A percentile compares a stretch with the other conserved stretches of the same genome.
These are phyloP conservation scores for Coriolopsis trogii DNA, from an alignment of 1,284 basidiomycete species.

Conservation along the genomic window DNA sequence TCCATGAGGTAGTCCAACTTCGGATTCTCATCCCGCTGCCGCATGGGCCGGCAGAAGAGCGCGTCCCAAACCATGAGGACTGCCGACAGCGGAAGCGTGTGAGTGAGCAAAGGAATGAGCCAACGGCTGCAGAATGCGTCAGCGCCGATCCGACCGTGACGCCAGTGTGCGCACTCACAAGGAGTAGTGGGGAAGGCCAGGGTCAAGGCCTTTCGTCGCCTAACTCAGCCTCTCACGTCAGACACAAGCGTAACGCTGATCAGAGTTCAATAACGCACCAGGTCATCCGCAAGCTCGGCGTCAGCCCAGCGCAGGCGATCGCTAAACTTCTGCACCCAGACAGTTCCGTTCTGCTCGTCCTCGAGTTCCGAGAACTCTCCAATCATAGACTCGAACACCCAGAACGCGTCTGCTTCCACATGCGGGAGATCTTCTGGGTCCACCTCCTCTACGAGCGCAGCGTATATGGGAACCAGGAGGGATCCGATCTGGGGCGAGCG, in stretches of 20 bases:
- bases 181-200: slow-evolving; percentile 76
- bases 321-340: slow-evolving; percentile 68
- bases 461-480: slow-evolving; percentile 69
- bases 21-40: slow-evolving; percentile 55
- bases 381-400: slow-evolving; percentile 75
- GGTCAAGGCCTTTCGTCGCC: slow-evolving; percentile 68
- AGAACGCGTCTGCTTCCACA: slow-evolving; percentile 79
- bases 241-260: no score
- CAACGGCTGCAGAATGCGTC: slow-evolving; percentile 55
- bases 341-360: slow-evolving; percentile 59
- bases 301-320: slow-evolving; percentile 69
- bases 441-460: slow-evolving; percentile 60
- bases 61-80: slow-evolving; percentile 72
- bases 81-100: slow-evolving; percentile 65
- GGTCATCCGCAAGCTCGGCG: slow-evolving; percentile 56
- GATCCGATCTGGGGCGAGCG: slow-evolving; percentile 68
- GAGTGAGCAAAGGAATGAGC: slow-evolving; percentile 73
- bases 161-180: slow-evolving; percentile 54
- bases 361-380: slow-evolving; percentile 73
- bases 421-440: slow-evolving; percentile 64
- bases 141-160: slow-evolving; percentile 10
- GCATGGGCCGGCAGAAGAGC: slow-evolving; percentile 60
- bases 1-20: slow-evolving; percentile 71
- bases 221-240: slow-evolving; percentile 26
- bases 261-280: slow-evolving; percentile 49